A percentile compares a stretch with the other conserved stretches of the same genome.
Evolutionary conservation across 352 stramenopile genomes (phyloP).

Genomic region (Pythium phragmitis): DNA sequence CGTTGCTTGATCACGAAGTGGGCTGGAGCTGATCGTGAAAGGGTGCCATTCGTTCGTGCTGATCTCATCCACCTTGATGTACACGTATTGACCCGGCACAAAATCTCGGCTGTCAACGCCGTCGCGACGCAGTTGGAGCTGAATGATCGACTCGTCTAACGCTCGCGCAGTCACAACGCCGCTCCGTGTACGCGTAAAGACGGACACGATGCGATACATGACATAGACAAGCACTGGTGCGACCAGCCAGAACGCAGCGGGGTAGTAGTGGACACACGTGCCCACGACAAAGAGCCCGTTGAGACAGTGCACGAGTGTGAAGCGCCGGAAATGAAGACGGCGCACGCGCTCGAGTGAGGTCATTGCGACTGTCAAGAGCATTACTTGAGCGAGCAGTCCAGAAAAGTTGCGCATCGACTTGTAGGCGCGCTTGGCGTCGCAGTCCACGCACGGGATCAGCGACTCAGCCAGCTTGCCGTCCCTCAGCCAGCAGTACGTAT

Average conservation of each 20-base stretch:
- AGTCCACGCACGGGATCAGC: conserved; percentile 55
- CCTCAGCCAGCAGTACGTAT: conserved; percentile 51
- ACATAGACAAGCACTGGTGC: conserved; percentile 52
- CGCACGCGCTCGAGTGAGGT: conserved; percentile 55
- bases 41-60: conserved; percentile 65
- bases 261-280: conserved; percentile 70
- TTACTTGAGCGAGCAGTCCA: conserved; percentile 46
- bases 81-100: conserved; percentile 65
- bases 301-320: conserved; percentile 53
- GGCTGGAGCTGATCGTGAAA: conserved; percentile 72
- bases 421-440: conserved; percentile 48
- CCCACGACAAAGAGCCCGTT: conserved; percentile 47
- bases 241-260: conserved; percentile 55
- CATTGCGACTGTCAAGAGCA: conserved; percentile 39
- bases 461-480: conserved; percentile 49
- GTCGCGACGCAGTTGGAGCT: conserved; percentile 54
- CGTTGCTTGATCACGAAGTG: conserved; percentile 35
- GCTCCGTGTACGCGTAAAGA: conserved; percentile 26
- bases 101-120: conserved; percentile 31
- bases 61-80: conserved; percentile 61
- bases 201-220: conserved; percentile 59
- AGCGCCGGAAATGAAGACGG: conserved; percentile 49
- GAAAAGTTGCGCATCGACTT: conserved; percentile 62
- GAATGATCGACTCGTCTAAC: conserved; percentile 41
- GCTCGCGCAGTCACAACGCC: conserved; percentile 27